Base-by-base conservation (phyloP, 2,329 filamentous ascomycete species). In the Exserohilum turcica region DNA sequence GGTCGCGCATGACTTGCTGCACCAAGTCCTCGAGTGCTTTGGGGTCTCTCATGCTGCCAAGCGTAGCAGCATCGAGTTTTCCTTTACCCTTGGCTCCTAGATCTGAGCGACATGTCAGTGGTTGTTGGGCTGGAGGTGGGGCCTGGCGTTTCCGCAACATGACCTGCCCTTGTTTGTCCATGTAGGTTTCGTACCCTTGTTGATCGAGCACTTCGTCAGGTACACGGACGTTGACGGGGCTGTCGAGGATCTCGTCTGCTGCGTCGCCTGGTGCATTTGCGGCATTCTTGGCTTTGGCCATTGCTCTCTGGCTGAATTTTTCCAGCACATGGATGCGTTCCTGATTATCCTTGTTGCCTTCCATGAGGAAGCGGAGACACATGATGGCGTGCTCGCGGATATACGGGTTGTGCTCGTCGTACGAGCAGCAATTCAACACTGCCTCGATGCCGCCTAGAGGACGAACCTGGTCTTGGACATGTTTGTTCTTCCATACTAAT, bases 371-470 rank as follows among this genome's bases (percentile, higher is more conserved):
- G 1, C 74, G 65, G 3, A 77, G 63, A 40, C 83, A 86, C 61
- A 85, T 77, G 52, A 79, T 80, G 57, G 84, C 82, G 59, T 85
- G 90, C 74, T 97, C 93, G 66, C 93, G 91, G 59, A 96, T 92
- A 70, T 93, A 97, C 0, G 92, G 91, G 68, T 97, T 97, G 76
- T 96, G 86, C 63, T 93, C 91, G 70, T 97, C 93, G 70, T 94
- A 94, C 28, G 87, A 84, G 65, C 92, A 97, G 75, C 92, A 96
- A 67, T 92, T 92, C 13, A 97, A 83, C 16, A 97, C 82, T 0
- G 90, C 87, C 62, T 96, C 90, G 37, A 97, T 89, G 36, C 93
- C 93, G 60, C 91, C 90, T 65, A 93, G 85, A 43, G 86, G 84
- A 38, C 95, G 85, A 57, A 97, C 90, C 72, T 97, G 93, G 64